Evolutionary conservation across 371 early-diverging fungal species (phyloP).

Genomic region (Thermomucor indicae-seudaticae): DNA sequence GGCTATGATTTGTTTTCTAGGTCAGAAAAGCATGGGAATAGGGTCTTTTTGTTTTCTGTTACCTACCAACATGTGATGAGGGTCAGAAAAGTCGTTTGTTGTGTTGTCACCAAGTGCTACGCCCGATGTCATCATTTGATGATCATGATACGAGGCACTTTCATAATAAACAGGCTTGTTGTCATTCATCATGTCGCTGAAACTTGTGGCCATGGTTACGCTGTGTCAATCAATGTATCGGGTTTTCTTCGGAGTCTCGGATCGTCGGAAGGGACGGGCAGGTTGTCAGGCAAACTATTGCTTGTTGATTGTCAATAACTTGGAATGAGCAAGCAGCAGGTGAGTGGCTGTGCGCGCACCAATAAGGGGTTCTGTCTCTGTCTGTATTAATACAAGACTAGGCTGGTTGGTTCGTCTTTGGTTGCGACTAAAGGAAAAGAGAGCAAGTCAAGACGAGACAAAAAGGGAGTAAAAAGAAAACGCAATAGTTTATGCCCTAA

Average conservation of each 20-base stretch:
- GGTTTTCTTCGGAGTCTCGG: constrained; percentile 9
- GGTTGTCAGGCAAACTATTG: neutral
- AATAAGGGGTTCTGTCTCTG: neutral
- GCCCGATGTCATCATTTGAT: neutral
- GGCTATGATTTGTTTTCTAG: no score
- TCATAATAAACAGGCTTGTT: neutral
- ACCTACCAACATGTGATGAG: neutral
- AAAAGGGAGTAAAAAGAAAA: neutral
- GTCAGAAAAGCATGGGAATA: neutral
- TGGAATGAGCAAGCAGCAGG: neutral
- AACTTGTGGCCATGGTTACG: constrained; percentile 6
- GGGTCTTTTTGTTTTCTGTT: neutral
- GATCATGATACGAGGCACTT: neutral
- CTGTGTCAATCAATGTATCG: no score
- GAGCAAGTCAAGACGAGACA: no score
- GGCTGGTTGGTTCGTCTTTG: no score
- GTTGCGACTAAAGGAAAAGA: no score
- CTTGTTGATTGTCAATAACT: neutral
- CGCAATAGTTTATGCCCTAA: neutral
- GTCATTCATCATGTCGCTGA: constrained; percentile 15
- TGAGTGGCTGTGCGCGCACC: neutral
- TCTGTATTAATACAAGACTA: no score
- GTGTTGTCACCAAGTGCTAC: neutral
- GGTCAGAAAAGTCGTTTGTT: no score
- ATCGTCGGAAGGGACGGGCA: constrained; percentile 1